These are phyloP conservation scores for Schizochytrium sp. DNA, from an alignment of 108 stramenopile genomes.

Conservation along the genomic window DNA sequence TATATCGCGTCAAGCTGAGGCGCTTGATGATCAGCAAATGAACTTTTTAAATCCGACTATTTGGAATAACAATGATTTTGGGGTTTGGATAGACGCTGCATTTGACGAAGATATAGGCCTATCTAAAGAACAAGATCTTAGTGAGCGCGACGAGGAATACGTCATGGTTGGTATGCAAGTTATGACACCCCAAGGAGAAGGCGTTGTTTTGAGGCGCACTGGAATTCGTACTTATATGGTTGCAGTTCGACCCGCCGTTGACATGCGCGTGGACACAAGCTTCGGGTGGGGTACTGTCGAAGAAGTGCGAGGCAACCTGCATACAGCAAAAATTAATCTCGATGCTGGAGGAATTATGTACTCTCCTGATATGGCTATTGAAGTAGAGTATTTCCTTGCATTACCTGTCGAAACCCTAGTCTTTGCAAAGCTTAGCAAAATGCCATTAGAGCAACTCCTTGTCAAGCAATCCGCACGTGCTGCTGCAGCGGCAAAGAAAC, in stretches of 20 bases:
- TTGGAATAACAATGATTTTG: not conserved
- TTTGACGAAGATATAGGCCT: slow-evolving; percentile 54
- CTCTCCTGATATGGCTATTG: not conserved
- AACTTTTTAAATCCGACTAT: not conserved
- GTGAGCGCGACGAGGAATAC: slow-evolving; percentile 44
- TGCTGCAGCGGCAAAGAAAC: not conserved
- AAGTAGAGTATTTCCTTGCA: not conserved
- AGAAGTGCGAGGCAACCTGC: not conserved
- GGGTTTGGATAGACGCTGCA: slow-evolving; percentile 24
- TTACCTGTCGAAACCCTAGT: slow-evolving; percentile 12
- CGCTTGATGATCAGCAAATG: not conserved
- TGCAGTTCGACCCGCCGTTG: not conserved
- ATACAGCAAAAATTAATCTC: not conserved
- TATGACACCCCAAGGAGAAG: slow-evolving; percentile 19
- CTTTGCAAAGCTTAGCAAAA: not conserved
- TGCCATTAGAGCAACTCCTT: not conserved
- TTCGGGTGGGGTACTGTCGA: slow-evolving; percentile 25
- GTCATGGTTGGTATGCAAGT: slow-evolving; percentile 33
- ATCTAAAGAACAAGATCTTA: slow-evolving; percentile 16
- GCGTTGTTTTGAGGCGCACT: slow-evolving; percentile 38
- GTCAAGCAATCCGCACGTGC: not conserved
- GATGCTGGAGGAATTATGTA: not conserved
- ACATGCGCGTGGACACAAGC: not conserved
- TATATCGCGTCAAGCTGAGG: slow-evolving; percentile 22
- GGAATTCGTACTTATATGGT: slow-evolving; percentile 28